Evolutionary conservation across 176 grass and related monocot species (phyloP).

Genomic region (Hsuehochloa calcarea): DNA sequence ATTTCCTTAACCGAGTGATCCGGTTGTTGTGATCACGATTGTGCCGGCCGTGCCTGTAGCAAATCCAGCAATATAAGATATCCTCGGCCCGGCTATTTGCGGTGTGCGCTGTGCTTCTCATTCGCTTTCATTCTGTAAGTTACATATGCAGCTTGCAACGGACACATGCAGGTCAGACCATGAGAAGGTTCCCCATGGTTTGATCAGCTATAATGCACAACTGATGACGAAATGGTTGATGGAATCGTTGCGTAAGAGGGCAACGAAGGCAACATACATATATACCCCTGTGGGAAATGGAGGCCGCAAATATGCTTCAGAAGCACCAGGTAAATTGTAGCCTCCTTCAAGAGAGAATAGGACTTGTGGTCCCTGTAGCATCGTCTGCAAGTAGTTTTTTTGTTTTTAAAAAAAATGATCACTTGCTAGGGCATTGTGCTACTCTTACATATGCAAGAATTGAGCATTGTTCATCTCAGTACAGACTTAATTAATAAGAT

Average conservation of each 20-base stretch:
- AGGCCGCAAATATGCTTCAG: background rate
- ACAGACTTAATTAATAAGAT: background rate
- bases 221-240: constrained; percentile 39
- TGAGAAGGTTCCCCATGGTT: background rate
- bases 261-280: background rate
- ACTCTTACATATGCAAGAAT: background rate
- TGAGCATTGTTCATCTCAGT: background rate
- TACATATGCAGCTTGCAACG: background rate
- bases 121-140: background rate
- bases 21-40: no score
- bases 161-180: background rate
- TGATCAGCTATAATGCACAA: background rate
- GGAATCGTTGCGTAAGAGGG: constrained; percentile 40
- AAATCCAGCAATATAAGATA: no score
- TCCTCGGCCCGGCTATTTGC: no score
- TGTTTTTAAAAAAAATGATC: background rate
- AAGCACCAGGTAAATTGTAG: background rate
- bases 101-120: no score
- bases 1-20: no score
- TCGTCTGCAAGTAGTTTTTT: constrained; percentile 3
- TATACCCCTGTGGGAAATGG: background rate
- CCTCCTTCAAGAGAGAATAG: background rate
- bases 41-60: no score
- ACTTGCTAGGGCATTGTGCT: background rate
- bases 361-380: background rate